Percentiles rank a stretch among this genome's conserved stretches.
These are phyloP conservation scores for Penicillium goetzii DNA, from an alignment of 495 filamentous ascomycete genomes.

Conservation along the genomic window DNA sequence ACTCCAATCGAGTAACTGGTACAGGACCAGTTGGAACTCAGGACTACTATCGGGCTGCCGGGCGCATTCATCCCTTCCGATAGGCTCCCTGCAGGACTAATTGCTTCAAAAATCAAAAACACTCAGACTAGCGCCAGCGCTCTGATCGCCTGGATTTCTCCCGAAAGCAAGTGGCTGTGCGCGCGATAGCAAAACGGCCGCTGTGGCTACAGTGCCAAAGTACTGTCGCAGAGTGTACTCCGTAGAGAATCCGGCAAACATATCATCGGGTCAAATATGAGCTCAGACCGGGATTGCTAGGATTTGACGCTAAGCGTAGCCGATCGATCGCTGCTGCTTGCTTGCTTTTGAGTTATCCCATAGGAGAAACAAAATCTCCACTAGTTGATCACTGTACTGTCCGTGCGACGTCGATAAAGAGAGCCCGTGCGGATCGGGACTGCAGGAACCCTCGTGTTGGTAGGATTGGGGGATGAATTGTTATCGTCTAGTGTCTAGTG, in stretches of 20 bases:
- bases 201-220: conserved; percentile 1
- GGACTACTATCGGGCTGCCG: conserved; percentile 6
- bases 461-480: background rate
- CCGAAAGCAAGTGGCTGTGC: background rate
- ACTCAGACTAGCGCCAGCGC: background rate
- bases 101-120: background rate
- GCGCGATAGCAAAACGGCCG: background rate
- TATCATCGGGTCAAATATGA: conserved; percentile 5
- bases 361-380: background rate
- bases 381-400: background rate
- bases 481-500: background rate
- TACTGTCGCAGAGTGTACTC: background rate
- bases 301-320: conserved; percentile 7
- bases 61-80: conserved; percentile 3
- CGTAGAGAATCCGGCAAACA: background rate
- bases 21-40: background rate
- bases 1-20: background rate
- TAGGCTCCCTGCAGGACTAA: conserved; percentile 5
- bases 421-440: conserved; percentile 10
- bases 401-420: background rate
- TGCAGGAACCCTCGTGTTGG: conserved; percentile 13
- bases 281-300: conserved; percentile 7
- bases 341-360: conserved; percentile 1
- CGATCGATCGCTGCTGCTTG: conserved; percentile 6
- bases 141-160: background rate